These are phyloP conservation scores for Begonia peltatifolia DNA, from an alignment of 306 rosid genomes.

Conservation along the genomic window DNA sequence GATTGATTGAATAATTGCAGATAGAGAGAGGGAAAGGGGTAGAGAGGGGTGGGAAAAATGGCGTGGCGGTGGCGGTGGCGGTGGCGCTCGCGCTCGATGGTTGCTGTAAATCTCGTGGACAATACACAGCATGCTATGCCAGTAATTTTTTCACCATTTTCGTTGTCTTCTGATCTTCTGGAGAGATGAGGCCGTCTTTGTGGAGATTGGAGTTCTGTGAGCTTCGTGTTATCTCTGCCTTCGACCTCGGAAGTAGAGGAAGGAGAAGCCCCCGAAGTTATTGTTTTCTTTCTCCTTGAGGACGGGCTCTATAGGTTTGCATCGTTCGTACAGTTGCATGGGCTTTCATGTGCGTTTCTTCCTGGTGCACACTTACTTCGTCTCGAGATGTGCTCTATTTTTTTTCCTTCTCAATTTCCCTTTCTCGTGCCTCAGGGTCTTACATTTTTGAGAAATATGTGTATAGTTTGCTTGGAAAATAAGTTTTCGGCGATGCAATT, in stretches of 20 bases:
- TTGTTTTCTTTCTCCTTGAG: neutral
- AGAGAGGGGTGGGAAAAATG: conserved; percentile 3
- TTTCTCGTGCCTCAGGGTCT: neutral
- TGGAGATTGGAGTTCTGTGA: neutral
- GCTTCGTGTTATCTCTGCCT: neutral
- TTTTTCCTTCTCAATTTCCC: neutral
- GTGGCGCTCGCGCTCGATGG: neutral
- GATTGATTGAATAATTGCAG: too few relatives aligned
- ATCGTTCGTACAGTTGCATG: neutral
- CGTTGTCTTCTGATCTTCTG: neutral
- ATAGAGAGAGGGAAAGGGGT: neutral
- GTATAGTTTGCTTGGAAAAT: neutral
- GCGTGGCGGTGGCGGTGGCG: too few relatives aligned
- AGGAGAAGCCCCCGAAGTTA: neutral
- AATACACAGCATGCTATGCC: neutral
- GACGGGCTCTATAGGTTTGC: neutral
- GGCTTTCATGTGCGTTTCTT: neutral
- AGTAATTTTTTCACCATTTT: neutral
- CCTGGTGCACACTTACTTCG: neutral
- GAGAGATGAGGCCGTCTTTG: neutral
- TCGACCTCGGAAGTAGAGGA: neutral
- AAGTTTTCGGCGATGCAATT: neutral
- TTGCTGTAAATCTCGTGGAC: neutral
- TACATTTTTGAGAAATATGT: too few relatives aligned
- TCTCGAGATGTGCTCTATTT: neutral